Conservation (phyloP, 2,329 filamentous ascomycete genomes). For the Nannizziopsis arthrosporioides region DNA sequence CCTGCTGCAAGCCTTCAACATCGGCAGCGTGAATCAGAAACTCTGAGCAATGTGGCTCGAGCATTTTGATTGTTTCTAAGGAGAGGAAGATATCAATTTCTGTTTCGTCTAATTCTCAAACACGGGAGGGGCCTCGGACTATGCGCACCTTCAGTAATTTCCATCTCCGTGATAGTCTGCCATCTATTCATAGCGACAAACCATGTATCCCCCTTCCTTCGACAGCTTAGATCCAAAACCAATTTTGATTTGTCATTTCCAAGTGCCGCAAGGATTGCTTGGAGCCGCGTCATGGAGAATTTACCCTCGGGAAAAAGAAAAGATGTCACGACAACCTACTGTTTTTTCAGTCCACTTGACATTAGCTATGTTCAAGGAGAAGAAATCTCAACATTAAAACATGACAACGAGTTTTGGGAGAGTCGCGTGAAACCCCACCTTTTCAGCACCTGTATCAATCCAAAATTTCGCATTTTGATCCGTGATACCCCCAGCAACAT, state of each 20-base stretch:
- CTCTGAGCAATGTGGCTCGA: conserved; percentile 89
- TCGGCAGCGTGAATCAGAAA: conserved; percentile 96
- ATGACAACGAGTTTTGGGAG: neutral
- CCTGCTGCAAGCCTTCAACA: conserved; percentile 84
- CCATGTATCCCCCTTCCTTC: conserved; percentile 65
- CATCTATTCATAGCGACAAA: conserved; percentile 99
- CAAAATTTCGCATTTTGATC: conserved; percentile 73
- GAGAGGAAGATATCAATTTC: neutral
- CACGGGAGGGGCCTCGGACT: neutral
- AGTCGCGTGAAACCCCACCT: conserved; percentile 46
- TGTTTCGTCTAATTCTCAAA: neutral
- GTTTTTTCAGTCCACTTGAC: conserved; percentile 8
- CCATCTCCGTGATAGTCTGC: conserved; percentile 96
- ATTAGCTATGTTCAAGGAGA: conserved; percentile 1
- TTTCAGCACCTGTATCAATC: conserved; percentile 79
- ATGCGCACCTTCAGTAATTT: conserved; percentile 65
- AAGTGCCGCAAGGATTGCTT: conserved; percentile 61
- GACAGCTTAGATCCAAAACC: conserved; percentile 90
- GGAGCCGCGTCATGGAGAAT: conserved; percentile 67
- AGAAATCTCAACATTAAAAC: neutral
- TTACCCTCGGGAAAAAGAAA: conserved; percentile 76
- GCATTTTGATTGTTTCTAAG: conserved; percentile 61
- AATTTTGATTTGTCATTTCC: conserved; percentile 66
- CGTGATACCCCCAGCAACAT: conserved; percentile 88
- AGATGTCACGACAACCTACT: conserved; percentile 91